Percentiles rank a stretch among this genome's conserved stretches.
Conservation (phyloP, 257 asterid genomes). For the Solanum infundibuliforme region DNA sequence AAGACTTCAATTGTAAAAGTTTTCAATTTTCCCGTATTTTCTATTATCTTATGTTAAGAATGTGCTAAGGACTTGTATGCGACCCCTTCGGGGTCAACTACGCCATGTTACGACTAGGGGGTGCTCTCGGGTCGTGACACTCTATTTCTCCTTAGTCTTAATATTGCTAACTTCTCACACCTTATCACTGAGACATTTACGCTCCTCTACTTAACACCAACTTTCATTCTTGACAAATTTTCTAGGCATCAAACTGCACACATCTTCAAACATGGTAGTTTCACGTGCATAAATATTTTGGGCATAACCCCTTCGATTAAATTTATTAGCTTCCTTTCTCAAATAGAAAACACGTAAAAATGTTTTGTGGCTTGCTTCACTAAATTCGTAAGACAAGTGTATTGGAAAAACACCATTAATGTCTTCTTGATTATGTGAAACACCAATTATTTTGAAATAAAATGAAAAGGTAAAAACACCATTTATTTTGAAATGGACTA, state of each 20-base stretch:
- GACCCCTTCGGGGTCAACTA: no score
- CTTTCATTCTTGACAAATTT: not conserved
- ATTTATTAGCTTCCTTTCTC: not conserved
- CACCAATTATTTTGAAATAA: not conserved
- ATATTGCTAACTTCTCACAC: no score
- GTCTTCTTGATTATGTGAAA: not conserved
- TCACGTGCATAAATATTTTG: not conserved
- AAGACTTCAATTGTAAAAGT: no score
- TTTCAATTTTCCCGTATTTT: no score
- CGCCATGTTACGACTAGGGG: no score
- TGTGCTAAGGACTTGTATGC: no score
- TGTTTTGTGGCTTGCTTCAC: not conserved
- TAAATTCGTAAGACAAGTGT: not conserved
- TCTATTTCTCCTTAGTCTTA: no score
- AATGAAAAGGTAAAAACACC: not conserved
- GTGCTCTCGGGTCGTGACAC: no score
- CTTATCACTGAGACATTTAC: no score
- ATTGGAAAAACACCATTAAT: no score
- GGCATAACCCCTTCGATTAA: not conserved
- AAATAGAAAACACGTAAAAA: not conserved
- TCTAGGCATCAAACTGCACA: not conserved
- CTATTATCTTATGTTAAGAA: no score
- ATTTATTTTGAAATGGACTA: not conserved
- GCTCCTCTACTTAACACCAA: no score
- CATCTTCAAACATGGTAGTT: not conserved